These are phyloP conservation scores for Extremus antarcticus DNA, from an alignment of 495 filamentous ascomycete genomes.

Conservation along the genomic window DNA sequence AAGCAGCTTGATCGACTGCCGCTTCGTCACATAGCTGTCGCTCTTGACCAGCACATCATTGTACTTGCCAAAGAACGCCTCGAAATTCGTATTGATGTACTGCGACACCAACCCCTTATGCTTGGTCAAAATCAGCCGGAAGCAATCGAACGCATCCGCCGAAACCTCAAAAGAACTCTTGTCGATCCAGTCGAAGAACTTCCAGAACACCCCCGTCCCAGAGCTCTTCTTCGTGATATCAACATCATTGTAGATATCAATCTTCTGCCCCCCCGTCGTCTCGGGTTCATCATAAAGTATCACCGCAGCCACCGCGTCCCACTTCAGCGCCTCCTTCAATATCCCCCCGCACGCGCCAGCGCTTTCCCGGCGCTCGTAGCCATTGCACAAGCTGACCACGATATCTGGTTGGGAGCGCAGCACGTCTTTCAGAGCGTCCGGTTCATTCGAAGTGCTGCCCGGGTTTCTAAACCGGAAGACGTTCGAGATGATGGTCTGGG, in stretches of 20 bases:
- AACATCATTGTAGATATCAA: constrained; percentile 48
- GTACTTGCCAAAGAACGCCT: constrained; percentile 81
- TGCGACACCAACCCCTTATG: constrained; percentile 82
- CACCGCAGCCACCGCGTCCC: constrained; percentile 75
- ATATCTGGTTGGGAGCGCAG: constrained; percentile 77
- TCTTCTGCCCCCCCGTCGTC: constrained; percentile 40
- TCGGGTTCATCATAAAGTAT: constrained; percentile 80
- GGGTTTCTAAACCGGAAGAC: constrained; percentile 70
- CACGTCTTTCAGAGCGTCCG: constrained; percentile 73
- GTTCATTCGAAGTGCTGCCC: constrained; percentile 45
- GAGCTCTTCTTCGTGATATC: constrained; percentile 55
- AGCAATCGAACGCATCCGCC: constrained; percentile 94
- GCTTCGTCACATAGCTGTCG: constrained; percentile 93
- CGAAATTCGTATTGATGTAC: constrained; percentile 79
- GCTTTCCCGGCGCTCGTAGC: constrained; percentile 82
- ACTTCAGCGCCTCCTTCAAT: constrained; percentile 82
- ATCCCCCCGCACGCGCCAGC: constrained; percentile 88
- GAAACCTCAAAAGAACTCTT: constrained; percentile 90
- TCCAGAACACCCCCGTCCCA: constrained; percentile 84
- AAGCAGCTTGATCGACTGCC: constrained; percentile 93
- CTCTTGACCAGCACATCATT: constrained; percentile 81
- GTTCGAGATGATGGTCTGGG: constrained; percentile 81
- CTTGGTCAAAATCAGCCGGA: constrained; percentile 84
- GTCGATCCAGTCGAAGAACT: constrained; percentile 97
- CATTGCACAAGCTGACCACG: constrained; percentile 74